Conservation (phyloP, 2,329 filamentous ascomycete species). For the Colletotrichum noveboracense region DNA sequence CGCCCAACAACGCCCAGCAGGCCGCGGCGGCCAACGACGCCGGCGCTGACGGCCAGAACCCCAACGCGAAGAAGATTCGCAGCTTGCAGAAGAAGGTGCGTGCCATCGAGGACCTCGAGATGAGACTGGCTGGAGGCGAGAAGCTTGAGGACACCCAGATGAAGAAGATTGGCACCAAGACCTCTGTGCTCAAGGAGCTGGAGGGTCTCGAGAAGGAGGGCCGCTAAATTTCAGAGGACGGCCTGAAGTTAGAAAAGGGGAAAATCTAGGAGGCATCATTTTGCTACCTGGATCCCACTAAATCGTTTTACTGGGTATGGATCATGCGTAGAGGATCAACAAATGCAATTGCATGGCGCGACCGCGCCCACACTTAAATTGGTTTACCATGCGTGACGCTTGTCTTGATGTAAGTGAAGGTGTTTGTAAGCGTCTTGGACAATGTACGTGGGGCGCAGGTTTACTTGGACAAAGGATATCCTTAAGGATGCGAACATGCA, state of each 20-base stretch:
- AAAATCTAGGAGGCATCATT: neutral
- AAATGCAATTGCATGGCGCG: neutral
- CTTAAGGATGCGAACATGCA: neutral
- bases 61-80: conserved; percentile 93
- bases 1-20: conserved; percentile 28
- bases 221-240: neutral
- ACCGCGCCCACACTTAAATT: neutral
- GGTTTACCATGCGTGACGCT: neutral
- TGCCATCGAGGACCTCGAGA: conserved; percentile 97
- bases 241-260: neutral
- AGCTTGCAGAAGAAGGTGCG: conserved; percentile 96
- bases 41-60: conserved; percentile 58
- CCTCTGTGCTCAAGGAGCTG: conserved; percentile 83
- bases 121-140: conserved; percentile 92
- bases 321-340: neutral
- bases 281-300: neutral
- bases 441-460: neutral
- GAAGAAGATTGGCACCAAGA: conserved; percentile 95
- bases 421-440: neutral
- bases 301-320: neutral
- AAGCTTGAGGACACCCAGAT: conserved; percentile 98
- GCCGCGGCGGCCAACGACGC: conserved; percentile 26
- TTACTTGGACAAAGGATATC: neutral
- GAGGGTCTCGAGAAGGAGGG: conserved; percentile 52
- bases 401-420: neutral